Evolutionary conservation across 1,139 yeast species (phyloP).

Genomic region (Hyphopichia fennica): DNA sequence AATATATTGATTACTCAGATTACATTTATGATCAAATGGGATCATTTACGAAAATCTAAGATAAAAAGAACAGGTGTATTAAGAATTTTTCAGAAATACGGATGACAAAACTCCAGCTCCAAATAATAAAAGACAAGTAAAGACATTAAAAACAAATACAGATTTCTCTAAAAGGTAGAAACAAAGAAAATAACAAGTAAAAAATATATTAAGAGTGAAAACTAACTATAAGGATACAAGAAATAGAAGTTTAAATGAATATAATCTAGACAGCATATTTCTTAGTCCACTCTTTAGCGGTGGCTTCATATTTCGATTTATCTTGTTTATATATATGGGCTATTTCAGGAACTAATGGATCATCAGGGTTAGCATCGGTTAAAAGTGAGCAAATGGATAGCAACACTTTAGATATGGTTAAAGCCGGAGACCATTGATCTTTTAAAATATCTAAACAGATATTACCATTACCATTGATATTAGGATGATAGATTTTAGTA

Average conservation of each 20-base stretch:
- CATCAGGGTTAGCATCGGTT: constrained; percentile 98
- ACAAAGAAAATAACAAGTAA: no score
- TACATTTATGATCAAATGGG: no score
- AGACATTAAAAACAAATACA: no score
- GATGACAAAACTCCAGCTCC: no score
- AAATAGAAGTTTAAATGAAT: background rate
- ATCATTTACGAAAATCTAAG: no score
- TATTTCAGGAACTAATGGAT: constrained; percentile 97
- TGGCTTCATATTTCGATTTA: constrained; percentile 90
- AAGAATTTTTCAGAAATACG: no score
- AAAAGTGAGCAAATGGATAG: constrained; percentile 85
- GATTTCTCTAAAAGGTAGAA: no score
- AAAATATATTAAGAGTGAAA: background rate
- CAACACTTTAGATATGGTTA: constrained; percentile 85
- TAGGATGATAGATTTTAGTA: constrained; percentile 88
- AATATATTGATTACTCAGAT: no score
- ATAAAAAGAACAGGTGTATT: no score
- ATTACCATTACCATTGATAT: constrained; percentile 85
- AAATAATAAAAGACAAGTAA: no score
- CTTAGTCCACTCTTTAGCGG: constrained; percentile 98
- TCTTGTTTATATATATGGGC: constrained; percentile 97
- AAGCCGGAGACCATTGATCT: constrained; percentile 91
- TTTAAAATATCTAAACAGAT: constrained; percentile 83
- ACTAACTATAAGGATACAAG: background rate
- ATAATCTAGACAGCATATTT: constrained; percentile 80